Percentiles rank a stretch among this genome's conserved stretches.
Evolutionary conservation across 805 yeast species (phyloP).

Genomic region (Hyphopichia homilentoma): DNA sequence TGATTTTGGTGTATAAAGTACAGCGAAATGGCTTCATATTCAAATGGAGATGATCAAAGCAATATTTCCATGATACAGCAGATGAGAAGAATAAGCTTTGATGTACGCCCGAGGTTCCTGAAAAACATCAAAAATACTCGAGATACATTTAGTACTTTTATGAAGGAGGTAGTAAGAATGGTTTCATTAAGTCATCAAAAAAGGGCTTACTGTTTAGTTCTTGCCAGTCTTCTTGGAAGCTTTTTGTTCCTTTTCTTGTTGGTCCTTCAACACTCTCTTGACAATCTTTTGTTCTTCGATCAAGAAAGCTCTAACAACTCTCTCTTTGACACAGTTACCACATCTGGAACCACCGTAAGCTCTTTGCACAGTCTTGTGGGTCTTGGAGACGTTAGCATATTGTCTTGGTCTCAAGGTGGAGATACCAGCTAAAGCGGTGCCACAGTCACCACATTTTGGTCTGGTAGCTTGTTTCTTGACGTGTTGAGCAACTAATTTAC

Average conservation of each 20-base stretch:
- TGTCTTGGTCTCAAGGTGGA: conserved; percentile 97
- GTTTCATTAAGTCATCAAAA: conserved; percentile 1
- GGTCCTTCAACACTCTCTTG: conserved; percentile 98
- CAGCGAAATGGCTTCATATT: too few relatives aligned
- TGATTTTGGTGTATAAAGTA: too few relatives aligned
- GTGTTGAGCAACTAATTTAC: conserved; percentile 97
- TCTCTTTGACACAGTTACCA: conserved; percentile 98
- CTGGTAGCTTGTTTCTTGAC: conserved; percentile 86
- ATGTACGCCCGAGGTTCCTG: too few relatives aligned
- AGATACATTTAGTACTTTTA: too few relatives aligned
- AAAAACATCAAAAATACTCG: too few relatives aligned
- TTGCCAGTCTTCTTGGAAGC: conserved; percentile 33
- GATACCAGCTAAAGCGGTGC: conserved; percentile 78
- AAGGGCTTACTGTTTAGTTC: conserved; percentile 17
- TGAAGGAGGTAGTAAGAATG: background rate
- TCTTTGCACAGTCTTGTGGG: conserved; percentile 98
- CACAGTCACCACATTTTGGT: conserved; percentile 89
- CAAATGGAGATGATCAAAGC: too few relatives aligned
- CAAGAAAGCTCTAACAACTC: conserved; percentile 99
- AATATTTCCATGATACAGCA: too few relatives aligned
- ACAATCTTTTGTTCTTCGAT: conserved; percentile 99
- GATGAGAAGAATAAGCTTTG: too few relatives aligned
- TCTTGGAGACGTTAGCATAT: conserved; percentile 91
- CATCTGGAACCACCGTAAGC: conserved; percentile 99
- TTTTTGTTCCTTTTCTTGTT: conserved; percentile 81